phyloP scores from a whole-genome alignment of 2,329 filamentous ascomycete species.

The Parafenestella ontariensis region DNA sequence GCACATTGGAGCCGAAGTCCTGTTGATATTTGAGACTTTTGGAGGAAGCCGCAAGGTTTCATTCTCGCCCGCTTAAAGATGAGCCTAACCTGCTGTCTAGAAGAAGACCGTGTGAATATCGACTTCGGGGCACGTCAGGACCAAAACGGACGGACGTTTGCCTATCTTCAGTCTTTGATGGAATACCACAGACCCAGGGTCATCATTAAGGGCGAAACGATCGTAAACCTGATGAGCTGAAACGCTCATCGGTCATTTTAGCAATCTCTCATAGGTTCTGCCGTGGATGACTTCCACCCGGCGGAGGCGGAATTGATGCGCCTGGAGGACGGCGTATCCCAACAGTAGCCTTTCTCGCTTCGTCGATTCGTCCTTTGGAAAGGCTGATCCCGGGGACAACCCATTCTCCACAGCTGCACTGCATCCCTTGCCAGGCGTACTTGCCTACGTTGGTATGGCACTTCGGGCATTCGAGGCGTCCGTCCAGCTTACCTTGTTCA shows the following conservation, averaged over 20 bases:
- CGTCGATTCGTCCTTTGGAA: constrained; percentile 81
- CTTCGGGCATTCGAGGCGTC: constrained; percentile 83
- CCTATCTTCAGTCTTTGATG: neutral
- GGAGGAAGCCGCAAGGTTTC: neutral
- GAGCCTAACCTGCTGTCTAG: neutral
- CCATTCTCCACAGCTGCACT: constrained; percentile 90
- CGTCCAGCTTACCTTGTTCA: constrained; percentile 82
- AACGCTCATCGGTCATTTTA: neutral
- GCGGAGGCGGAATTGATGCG: constrained; percentile 10
- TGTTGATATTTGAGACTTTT: neutral
- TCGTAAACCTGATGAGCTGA: neutral
- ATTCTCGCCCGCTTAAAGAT: neutral
- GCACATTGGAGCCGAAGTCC: neutral
- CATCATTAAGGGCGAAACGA: neutral
- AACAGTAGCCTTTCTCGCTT: constrained; percentile 54
- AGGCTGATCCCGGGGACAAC: constrained; percentile 89
- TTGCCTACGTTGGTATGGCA: constrained; percentile 87
- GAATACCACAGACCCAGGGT: neutral
- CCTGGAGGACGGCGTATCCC: constrained; percentile 47
- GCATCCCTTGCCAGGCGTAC: constrained; percentile 95
- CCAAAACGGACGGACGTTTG: neutral
- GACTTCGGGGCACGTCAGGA: no score
- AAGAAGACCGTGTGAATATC: neutral
- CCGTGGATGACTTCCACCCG: constrained; percentile 8
- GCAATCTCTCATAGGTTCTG: constrained; percentile 15